Percentiles rank a stretch among this genome's conserved stretches.
phyloP scores from a whole-genome alignment of 768 basidiomycete genomes.

The Phaffia tasmanica region DNA sequence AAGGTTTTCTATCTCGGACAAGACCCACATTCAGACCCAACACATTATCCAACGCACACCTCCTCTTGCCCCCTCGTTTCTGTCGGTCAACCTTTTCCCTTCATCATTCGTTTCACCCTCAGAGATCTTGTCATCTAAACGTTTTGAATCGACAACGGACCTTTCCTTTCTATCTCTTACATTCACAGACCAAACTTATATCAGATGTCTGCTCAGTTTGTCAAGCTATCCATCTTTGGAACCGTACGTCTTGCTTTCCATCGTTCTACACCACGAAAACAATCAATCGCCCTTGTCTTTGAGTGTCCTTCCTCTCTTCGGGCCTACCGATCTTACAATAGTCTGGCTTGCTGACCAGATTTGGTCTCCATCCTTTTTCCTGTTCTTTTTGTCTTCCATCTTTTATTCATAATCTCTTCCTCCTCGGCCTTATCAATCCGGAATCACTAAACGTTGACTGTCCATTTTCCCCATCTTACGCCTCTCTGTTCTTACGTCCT shows the following conservation, averaged over 20 bases:
- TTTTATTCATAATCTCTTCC: not conserved
- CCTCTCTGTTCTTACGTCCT: not conserved
- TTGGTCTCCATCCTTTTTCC: not conserved
- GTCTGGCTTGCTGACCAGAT: not conserved
- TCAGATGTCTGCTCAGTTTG: slow-evolving; percentile 47
- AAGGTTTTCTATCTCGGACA: too few relatives aligned
- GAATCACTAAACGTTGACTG: too few relatives aligned
- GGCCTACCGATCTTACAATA: not conserved
- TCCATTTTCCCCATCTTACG: not conserved
- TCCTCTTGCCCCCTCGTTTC: too few relatives aligned
- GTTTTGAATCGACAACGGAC: too few relatives aligned
- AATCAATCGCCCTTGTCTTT: not conserved
- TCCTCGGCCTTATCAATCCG: not conserved
- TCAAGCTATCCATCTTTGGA: slow-evolving; percentile 96
- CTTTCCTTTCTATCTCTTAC: too few relatives aligned
- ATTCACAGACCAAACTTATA: not conserved
- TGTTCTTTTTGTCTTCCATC: not conserved
- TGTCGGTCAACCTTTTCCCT: too few relatives aligned
- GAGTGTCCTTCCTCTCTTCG: not conserved
- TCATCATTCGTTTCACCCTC: too few relatives aligned
- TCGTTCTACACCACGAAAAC: not conserved
- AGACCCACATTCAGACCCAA: too few relatives aligned
- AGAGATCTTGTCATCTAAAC: too few relatives aligned
- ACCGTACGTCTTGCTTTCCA: slow-evolving; percentile 49
- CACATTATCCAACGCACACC: too few relatives aligned